Evolutionary conservation across 2,329 filamentous ascomycete species (phyloP), one percentile per base, ranked within the genome.

Genomic region (Fusarium hainanense): DNA sequence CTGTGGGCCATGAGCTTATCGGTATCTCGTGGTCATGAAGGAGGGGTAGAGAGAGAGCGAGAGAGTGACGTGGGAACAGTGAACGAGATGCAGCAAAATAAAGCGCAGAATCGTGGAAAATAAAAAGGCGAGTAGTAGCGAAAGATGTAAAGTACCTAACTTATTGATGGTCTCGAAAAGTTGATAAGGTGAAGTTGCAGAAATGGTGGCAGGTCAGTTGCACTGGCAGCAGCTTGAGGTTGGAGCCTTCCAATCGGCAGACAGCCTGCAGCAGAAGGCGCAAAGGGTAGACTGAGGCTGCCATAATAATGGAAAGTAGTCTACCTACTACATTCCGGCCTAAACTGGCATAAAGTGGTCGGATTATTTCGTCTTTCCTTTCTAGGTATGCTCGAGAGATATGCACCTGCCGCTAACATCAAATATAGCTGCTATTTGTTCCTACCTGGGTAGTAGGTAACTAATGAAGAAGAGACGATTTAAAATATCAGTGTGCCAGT

Each of bases 1-100:
- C 62, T 44, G 65, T 54, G 65, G 69, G 68, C 46, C 68, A 69
- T 65, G 54, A 68, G 63, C 68, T 70, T 56, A 68, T 70, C 67
- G 51, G 37, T 60, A 58, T 70, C 54, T 47, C 25, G 58, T 30
- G 58, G 63, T 70, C 67, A 70, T 70, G 63, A 59, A 64, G 34
- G 58, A 68, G 67, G 67, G 67, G 54, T 52, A 42, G 32, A 54
- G 49, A 43, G 25, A n/a, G 28, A 43, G 21, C 23, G 23, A 34
- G 37, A 16, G 30, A 37, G 44, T 13, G 28, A 28, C 28, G 28
- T 28, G 28, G 28, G 28, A 28, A 28, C 12, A 43, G 25, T 12
- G 28, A 47, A 21, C 32, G 27, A 34, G 37, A 16, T 21, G 34
- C 12, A 18, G 12, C 43, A 49, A 20, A 25, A 48, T 37, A 21